Conservation (phyloP, 1,284 basidiomycete genomes). For the Gomphus sp. region DNA sequence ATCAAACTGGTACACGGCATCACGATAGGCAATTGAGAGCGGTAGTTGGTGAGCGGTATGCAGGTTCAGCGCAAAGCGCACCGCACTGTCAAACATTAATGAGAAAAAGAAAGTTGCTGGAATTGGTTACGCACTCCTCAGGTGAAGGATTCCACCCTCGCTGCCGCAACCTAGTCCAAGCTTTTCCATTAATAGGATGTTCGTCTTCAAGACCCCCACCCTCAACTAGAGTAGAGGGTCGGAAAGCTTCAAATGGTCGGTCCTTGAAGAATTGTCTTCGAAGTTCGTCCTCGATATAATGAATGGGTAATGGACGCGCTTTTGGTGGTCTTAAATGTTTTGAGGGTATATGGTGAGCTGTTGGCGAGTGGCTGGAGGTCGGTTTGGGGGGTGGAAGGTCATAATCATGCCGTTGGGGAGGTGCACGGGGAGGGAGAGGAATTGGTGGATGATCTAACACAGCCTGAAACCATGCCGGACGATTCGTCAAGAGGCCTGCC, state of each 20-base stretch:
- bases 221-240: conserved; percentile 76
- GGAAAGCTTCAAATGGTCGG: conserved; percentile 93
- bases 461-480: conserved; percentile 82
- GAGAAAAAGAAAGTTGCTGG: background rate
- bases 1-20: conserved; percentile 79
- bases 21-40: conserved; percentile 74
- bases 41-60: conserved; percentile 57
- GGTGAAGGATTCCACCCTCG: conserved; percentile 74
- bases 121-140: conserved; percentile 69
- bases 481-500: conserved; percentile 53
- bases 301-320: conserved; percentile 53
- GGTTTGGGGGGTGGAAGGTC: conserved; percentile 28
- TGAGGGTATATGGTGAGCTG: conserved; percentile 20
- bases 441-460: conserved; percentile 85
- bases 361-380: conserved; percentile 4
- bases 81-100: conserved; percentile 41
- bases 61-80: conserved; percentile 76
- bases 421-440: conserved; percentile 69
- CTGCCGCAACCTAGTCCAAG: conserved; percentile 75
- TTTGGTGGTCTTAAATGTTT: conserved; percentile 37
- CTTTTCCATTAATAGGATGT: conserved; percentile 46
- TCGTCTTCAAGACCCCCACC: conserved; percentile 43
- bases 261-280: conserved; percentile 91
- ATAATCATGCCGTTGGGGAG: conserved; percentile 45
- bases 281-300: conserved; percentile 81